These are phyloP conservation scores for Thermochaetoides thermophila DNA, from an alignment of 495 filamentous ascomycete genomes.

Conservation along the genomic window DNA sequence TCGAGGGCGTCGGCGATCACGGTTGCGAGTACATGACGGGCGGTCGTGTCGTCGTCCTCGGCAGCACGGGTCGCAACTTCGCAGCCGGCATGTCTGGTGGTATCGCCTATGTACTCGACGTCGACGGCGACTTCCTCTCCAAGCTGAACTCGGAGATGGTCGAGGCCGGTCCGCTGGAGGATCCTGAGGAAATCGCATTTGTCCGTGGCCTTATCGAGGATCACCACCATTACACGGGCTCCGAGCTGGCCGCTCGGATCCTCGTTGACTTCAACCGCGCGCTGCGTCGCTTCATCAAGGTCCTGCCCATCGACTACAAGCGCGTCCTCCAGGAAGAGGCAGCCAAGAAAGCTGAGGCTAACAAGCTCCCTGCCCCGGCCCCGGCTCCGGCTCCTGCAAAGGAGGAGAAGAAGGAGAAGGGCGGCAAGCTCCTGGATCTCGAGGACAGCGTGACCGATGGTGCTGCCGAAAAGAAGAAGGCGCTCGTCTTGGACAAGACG, in stretches of 20 bases:
- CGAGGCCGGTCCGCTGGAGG: slow-evolving; percentile 74
- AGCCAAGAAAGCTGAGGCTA: slow-evolving; percentile 52
- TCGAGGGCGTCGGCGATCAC: slow-evolving; percentile 96
- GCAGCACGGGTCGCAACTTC: slow-evolving; percentile 95
- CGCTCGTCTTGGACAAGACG: slow-evolving; percentile 93
- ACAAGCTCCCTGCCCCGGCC: slow-evolving; percentile 76
- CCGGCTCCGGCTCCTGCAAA: slow-evolving; percentile 39
- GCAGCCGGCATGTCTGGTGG: slow-evolving; percentile 98
- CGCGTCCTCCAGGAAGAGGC: slow-evolving; percentile 78
- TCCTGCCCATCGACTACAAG: slow-evolving; percentile 96
- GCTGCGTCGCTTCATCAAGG: slow-evolving; percentile 83
- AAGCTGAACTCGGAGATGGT: slow-evolving; percentile 99
- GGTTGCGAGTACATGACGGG: slow-evolving; percentile 99
- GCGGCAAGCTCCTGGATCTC: slow-evolving; percentile 78
- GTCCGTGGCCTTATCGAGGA: slow-evolving; percentile 92
- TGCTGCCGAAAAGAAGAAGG: slow-evolving; percentile 86
- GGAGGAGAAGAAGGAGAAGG: slow-evolving; percentile 48
- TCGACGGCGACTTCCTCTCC: slow-evolving; percentile 77
- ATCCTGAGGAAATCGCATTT: slow-evolving; percentile 84
- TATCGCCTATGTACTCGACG: slow-evolving; percentile 93
- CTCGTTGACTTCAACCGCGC: slow-evolving; percentile 95
- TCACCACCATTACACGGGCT: slow-evolving; percentile 98
- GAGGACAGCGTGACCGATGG: slow-evolving; percentile 83
- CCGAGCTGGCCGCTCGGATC: slow-evolving; percentile 87
- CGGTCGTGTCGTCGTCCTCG: slow-evolving; percentile 79